Percentiles rank a stretch among this genome's conserved stretches.
phyloP scores from a whole-genome alignment of 495 filamentous ascomycete species.

The Aspergillus cavernicola region DNA sequence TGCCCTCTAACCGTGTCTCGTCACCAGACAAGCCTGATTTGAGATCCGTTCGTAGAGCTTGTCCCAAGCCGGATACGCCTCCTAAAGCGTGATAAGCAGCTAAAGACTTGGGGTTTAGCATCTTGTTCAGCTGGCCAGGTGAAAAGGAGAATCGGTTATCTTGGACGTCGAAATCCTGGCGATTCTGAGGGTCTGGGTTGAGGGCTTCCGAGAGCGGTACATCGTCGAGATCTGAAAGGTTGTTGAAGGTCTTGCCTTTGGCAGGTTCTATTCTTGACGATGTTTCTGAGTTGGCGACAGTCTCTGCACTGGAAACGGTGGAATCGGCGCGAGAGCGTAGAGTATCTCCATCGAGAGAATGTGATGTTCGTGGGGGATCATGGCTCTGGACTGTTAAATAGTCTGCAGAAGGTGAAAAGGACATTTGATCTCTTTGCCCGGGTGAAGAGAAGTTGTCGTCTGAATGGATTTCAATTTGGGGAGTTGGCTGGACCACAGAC shows the following conservation, averaged over 20 bases:
- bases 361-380: slow-evolving; percentile 32
- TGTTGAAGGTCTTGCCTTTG: slow-evolving; percentile 18
- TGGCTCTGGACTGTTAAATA: slow-evolving; percentile 29
- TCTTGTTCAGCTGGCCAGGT: slow-evolving; percentile 67
- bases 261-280: slow-evolving; percentile 34
- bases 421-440: slow-evolving; percentile 19
- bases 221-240: slow-evolving; percentile 34
- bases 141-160: slow-evolving; percentile 71
- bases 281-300: slow-evolving; percentile 38
- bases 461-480: not conserved
- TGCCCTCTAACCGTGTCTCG: slow-evolving; percentile 54
- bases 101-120: slow-evolving; percentile 71
- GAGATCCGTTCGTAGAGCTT: slow-evolving; percentile 63
- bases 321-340: slow-evolving; percentile 46
- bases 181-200: slow-evolving; percentile 61
- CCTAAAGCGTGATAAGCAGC: slow-evolving; percentile 67
- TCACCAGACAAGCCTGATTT: slow-evolving; percentile 62
- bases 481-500: not conserved
- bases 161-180: slow-evolving; percentile 59
- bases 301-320: slow-evolving; percentile 41
- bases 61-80: slow-evolving; percentile 63
- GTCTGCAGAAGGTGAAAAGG: slow-evolving; percentile 19
- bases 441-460: slow-evolving; percentile 18
- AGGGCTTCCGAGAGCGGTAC: slow-evolving; percentile 53
- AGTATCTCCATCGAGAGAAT: slow-evolving; percentile 49